Percentiles rank a stretch among this genome's conserved stretches.
Conservation (phyloP, 305 asterid genomes). For the Solanum aculeatissimum region DNA sequence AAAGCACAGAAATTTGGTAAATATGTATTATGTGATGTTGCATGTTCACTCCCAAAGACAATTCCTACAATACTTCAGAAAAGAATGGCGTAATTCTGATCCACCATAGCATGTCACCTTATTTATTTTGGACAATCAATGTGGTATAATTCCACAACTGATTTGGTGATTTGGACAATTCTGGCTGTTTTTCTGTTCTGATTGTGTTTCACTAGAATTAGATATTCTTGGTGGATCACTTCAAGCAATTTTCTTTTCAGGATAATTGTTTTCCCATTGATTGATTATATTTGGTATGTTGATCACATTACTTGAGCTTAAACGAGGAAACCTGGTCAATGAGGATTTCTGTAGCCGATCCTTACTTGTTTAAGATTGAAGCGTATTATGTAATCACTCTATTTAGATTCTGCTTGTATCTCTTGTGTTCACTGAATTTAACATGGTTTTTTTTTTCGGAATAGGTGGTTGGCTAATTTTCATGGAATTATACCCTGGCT, state of each 20-base stretch:
- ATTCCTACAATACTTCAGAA: neutral
- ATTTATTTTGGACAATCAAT: neutral
- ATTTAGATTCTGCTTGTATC: neutral
- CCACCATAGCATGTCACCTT: neutral
- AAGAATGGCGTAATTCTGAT: neutral
- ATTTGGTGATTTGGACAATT: neutral
- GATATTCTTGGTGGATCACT: neutral
- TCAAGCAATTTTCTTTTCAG: neutral
- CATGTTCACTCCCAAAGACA: neutral
- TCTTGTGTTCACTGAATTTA: neutral
- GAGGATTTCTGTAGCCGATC: neutral
- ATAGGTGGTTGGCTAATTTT: conserved; percentile 13
- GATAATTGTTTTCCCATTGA: neutral
- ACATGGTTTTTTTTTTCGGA: neutral
- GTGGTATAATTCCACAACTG: neutral
- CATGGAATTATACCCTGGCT: conserved; percentile 20
- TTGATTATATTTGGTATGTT: neutral
- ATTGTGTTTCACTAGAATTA: neutral
- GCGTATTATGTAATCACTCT: neutral
- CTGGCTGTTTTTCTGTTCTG: neutral
- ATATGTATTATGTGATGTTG: neutral
- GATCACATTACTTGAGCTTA: neutral
- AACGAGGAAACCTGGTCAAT: neutral
- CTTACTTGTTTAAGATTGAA: neutral
- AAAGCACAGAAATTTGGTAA: neutral